Evolutionary conservation across 768 basidiomycete genomes (phyloP), one percentile per base, ranked within the genome.

Genomic region (Zangia roseola): DNA sequence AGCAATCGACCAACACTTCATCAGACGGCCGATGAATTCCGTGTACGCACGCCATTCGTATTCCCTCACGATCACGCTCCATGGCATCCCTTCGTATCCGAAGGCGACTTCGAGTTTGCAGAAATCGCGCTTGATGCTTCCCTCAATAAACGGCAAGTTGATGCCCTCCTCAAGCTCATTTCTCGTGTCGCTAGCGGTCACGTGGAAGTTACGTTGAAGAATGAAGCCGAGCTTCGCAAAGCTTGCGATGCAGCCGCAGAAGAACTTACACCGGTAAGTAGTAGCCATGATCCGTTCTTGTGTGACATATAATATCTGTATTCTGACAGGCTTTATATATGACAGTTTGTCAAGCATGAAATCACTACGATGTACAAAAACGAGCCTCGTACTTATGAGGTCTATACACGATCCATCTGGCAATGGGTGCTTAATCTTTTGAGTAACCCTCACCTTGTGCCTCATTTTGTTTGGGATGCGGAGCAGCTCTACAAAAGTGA

Each of bases 381-480:
- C 4, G 13, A 13, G 3, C 10, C 14, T 6, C 7, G 12, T 6
- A 8, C 30, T 6, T 31, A 3, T 14, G 20, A 23, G 26, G 40
- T 52, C 2, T 23, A 48, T 26, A n/a, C 5, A 4, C 23, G 42
- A 10, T 23, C 47, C 1, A 8, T 53, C 12, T 49, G 40, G 47
- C 47, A 53, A 12, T 54, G 53, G 53, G 53, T 45, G 1, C 35
- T 50, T 2, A 31, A 51, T 26, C 17, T 54, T 4, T 16, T 54
- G 10, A 12, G 21, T 7, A 36, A 47, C 26, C 49, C 49, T 0
- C 13, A 37, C 1, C 25, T 54, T 10, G 41, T 45, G 25, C 53
- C 45, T 0, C 47, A 62, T 14, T 65, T 68, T 48, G 52, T 56
- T 20, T 73, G 71, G 28, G 28, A 28, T 28, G 28, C 9, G 7